phyloP scores from a whole-genome alignment of 345 rosid genomes.

The Dimocarpus longan region DNA sequence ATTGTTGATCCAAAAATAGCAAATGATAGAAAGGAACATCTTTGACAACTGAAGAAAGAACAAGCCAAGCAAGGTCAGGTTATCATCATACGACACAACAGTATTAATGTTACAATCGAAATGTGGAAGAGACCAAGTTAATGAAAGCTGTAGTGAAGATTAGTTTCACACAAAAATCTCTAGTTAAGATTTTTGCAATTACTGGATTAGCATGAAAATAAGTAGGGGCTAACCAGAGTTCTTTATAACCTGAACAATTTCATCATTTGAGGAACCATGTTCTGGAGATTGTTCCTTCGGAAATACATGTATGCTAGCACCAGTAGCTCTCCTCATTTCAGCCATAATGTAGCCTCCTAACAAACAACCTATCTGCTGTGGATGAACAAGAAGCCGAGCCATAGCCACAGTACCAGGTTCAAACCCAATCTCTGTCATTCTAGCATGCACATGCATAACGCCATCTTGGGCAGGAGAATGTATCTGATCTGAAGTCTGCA shows the following conservation, averaged over 20 bases:
- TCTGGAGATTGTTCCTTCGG: conserved; percentile 61
- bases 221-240: background rate
- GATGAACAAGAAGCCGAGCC: conserved; percentile 70
- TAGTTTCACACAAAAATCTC: no score
- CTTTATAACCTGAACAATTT: conserved; percentile 71
- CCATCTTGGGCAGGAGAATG: conserved; percentile 79
- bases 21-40: background rate
- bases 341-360: conserved; percentile 57
- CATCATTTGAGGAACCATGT: conserved; percentile 55
- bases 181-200: no score
- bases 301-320: conserved; percentile 64
- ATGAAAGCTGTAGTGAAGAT: background rate
- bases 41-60: background rate
- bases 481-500: conserved; percentile 65
- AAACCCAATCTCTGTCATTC: conserved; percentile 75
- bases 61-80: background rate
- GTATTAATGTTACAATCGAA: no score
- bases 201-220: background rate
- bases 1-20: background rate
- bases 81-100: background rate
- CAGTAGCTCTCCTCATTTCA: conserved; percentile 80
- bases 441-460: conserved; percentile 39
- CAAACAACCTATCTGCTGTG: conserved; percentile 61
- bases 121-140: background rate
- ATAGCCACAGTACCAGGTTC: conserved; percentile 66